Evolutionary conservation across 1,139 yeast genomes (phyloP), one percentile per base, ranked within the genome.

Genomic region (Saccharomyces pastorianus): DNA sequence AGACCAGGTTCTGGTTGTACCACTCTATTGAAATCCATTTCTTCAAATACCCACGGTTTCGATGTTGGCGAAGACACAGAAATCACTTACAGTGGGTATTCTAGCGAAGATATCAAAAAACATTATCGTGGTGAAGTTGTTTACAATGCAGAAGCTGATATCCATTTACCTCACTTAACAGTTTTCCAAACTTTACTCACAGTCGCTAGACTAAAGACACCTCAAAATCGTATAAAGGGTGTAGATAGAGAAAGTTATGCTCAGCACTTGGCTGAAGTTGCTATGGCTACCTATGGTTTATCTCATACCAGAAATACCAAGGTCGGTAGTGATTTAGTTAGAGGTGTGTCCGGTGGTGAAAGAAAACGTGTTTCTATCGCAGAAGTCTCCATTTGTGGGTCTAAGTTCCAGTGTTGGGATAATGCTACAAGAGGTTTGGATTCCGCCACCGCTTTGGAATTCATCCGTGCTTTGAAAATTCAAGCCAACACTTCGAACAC

Each of bases 1-100:
- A 79, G 89, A 67, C 91, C 91, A 0, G 91, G 91, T 66, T 80
- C 88, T 34, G 95, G 95, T 54, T 86, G 93, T 70, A 79, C 93
- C 1, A 85, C 95, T 2, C 76, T 85, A 51, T 71, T 86, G 63
- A 85, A 84, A 64, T 78, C 91, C 0, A 76, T 85, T 58, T 78
- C 88, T 9, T 71, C 84, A 46, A 80, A 82, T 59, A 84, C 90
- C 4, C 80, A 83, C 66, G 93, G 91, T 52, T 85, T 84, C 66
- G 71, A 79, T 46, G 64, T 85, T 48, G 82, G 76, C 53, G 68
- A 74, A 34, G 64, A 59, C 27, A 49, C 62, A 2, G 52, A 59
- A 28, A 65, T 75, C 49, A 60, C 74, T 32, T 78, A 76, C 62
- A 77, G 76, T 58, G 82, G 82, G 17, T 61, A 76, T 32, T 58